A percentile compares a stretch with the other conserved stretches of the same genome.
phyloP scores from a whole-genome alignment of 106 monocot genomes.

The Phalaenopsis equestris region DNA sequence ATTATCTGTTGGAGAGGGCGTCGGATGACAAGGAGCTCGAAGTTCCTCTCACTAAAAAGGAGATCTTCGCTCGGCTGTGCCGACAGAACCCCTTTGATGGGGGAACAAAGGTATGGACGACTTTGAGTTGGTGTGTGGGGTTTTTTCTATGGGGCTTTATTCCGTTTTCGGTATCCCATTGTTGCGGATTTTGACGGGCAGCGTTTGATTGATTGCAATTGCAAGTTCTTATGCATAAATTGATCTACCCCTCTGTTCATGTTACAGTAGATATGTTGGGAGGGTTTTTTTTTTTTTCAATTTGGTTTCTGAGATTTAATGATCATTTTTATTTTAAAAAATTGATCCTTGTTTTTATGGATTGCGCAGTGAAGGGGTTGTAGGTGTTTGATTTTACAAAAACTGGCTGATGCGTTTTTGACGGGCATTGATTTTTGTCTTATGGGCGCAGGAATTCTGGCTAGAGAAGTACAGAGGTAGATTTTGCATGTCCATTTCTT shows the following conservation, averaged over 20 bases:
- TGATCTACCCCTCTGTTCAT: not conserved
- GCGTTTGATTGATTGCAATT: not conserved
- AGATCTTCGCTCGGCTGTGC: conserved; percentile 62
- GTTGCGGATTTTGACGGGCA: too few species aligned
- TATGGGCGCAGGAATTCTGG: conserved; percentile 38
- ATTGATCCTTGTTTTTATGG: too few species aligned
- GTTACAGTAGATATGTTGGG: too few species aligned
- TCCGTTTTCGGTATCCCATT: too few species aligned
- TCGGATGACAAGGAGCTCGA: not conserved
- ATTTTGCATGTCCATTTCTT: conserved; percentile 40
- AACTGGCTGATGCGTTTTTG: not conserved
- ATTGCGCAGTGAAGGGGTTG: not conserved
- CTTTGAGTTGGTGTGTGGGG: not conserved
- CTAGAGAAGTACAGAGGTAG: conserved; percentile 29
- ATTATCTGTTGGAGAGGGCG: conserved; percentile 34
- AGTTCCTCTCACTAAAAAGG: conserved; percentile 41
- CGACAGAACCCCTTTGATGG: conserved; percentile 62
- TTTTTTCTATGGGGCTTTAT: not conserved
- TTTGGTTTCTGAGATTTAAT: too few species aligned
- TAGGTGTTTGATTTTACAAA: not conserved
- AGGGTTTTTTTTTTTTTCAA: too few species aligned
- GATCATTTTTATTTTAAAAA: too few species aligned
- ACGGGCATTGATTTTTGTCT: not conserved
- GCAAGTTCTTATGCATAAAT: not conserved
- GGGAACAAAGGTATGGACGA: conserved; percentile 42